Conservation (phyloP, 2,329 filamentous ascomycete species). For the Fusarium ambrosium region DNA sequence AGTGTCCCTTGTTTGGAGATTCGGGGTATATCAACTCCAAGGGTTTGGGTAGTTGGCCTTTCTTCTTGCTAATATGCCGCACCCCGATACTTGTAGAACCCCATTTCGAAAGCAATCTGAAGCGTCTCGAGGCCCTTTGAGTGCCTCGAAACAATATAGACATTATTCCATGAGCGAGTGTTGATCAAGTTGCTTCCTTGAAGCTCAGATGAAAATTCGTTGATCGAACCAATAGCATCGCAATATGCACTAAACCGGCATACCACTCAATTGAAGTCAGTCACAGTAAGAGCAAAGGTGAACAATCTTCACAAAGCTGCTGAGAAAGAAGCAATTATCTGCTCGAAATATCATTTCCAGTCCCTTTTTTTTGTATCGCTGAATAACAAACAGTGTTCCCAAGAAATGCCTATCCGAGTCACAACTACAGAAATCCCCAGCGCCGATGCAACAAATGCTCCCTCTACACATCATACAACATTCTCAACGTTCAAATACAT, state of each 20-base stretch:
- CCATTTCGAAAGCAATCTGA: not conserved
- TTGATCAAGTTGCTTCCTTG: not conserved
- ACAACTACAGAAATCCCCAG: conserved; percentile 6
- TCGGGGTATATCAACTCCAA: conserved; percentile 58
- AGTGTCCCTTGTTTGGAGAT: conserved; percentile 65
- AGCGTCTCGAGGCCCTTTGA: conserved; percentile 7
- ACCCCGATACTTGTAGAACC: not conserved
- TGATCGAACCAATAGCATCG: not conserved
- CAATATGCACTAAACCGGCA: conserved; percentile 31
- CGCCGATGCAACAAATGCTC: conserved; percentile 28
- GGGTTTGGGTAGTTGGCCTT: conserved; percentile 6
- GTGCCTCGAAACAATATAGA: conserved; percentile 19
- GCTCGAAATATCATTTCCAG: conserved; percentile 9
- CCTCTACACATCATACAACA: conserved; percentile 29
- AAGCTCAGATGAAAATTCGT: not conserved
- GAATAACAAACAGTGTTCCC: not conserved
- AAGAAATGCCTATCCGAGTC: not conserved
- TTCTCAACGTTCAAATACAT: conserved; percentile 23
- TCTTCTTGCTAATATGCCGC: conserved; percentile 22
- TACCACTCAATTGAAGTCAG: conserved; percentile 19
- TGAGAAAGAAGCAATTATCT: not conserved
- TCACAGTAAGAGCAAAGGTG: not conserved
- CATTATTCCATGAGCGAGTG: conserved; percentile 30
- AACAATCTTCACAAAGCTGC: not conserved
- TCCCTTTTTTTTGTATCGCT: conserved; percentile 11